A percentile compares a stretch with the other conserved stretches of the same genome.
Conservation (phyloP, 2,329 filamentous ascomycete species). For the Helotiales sp. region DNA sequence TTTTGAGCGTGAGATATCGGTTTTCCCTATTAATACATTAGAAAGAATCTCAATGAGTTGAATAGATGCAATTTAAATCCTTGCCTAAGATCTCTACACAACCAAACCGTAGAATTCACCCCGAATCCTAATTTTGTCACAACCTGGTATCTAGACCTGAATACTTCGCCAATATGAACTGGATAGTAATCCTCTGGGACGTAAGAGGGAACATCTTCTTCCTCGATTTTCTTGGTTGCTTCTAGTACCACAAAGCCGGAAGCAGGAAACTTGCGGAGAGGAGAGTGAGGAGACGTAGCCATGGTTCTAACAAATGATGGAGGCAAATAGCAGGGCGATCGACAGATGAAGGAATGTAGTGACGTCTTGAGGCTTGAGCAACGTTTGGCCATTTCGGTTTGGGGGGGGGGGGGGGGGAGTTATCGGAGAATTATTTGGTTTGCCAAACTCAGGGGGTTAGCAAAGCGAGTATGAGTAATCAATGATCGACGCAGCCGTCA, state of each 20-base stretch:
- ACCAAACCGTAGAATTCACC: no score
- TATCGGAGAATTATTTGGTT: conserved; percentile 24
- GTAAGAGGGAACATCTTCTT: conserved; percentile 27
- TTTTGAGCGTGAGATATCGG: no score
- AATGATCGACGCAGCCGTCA: no score
- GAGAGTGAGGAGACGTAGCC: conserved; percentile 21
- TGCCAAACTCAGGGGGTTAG: conserved; percentile 15
- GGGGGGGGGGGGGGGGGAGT: conserved; percentile 22
- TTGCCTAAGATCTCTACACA: no score
- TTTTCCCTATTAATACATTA: no score
- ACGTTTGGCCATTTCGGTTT: conserved; percentile 26
- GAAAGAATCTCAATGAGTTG: no score
- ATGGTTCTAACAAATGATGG: conserved; percentile 29
- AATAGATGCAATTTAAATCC: no score
- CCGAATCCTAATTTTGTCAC: no score
- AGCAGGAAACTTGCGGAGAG: conserved; percentile 28
- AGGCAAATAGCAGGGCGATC: conserved; percentile 28
- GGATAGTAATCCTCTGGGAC: conserved; percentile 21
- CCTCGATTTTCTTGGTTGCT: conserved; percentile 27
- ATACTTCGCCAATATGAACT: no score
- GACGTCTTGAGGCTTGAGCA: conserved; percentile 23
- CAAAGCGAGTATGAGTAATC: neutral
- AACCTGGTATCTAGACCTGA: no score
- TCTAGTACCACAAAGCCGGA: conserved; percentile 30
- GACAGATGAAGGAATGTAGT: conserved; percentile 27